Evolutionary conservation across 108 stramenopile genomes (phyloP).

Genomic region (Skeletonema grethae): DNA sequence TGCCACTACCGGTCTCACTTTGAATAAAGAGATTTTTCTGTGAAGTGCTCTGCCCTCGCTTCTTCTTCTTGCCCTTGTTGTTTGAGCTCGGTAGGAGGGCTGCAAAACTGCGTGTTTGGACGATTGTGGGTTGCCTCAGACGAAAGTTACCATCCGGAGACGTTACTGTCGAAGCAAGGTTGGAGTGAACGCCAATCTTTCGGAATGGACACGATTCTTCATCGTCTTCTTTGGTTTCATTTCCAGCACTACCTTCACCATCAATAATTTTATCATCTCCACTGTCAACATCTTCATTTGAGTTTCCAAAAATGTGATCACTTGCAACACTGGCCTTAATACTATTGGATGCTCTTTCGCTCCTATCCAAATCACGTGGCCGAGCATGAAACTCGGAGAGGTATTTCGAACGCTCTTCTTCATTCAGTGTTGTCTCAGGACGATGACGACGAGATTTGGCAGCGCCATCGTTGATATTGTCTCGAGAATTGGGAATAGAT

Average conservation of each 20-base stretch:
- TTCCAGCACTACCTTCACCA: conserved; percentile 10
- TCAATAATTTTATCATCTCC: background rate
- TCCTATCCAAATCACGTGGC: conserved; percentile 81
- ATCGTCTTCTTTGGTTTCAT: background rate
- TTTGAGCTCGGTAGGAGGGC: conserved; percentile 37
- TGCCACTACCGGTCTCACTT: conserved; percentile 90
- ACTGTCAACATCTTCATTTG: conserved; percentile 8
- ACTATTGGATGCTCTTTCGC: conserved; percentile 43
- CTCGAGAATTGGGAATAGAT: background rate
- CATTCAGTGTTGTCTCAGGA: conserved; percentile 26
- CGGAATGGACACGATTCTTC: conserved; percentile 34
- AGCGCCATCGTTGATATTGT: background rate
- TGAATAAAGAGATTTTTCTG: conserved; percentile 82
- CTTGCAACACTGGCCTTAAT: conserved; percentile 44
- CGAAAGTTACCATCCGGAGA: conserved; percentile 45
- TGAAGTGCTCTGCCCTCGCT: background rate
- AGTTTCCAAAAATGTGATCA: conserved; percentile 32
- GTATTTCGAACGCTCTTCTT: conserved; percentile 67
- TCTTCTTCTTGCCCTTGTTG: background rate
- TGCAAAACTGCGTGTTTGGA: conserved; percentile 59
- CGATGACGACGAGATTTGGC: conserved; percentile 4
- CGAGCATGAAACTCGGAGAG: conserved; percentile 84
- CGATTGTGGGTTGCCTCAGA: conserved; percentile 65
- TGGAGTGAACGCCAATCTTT: conserved; percentile 53
- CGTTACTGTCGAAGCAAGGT: conserved; percentile 48